Evolutionary conservation across 2,329 filamentous ascomycete species (phyloP).

Genomic region (Aspergillus arachidicola): DNA sequence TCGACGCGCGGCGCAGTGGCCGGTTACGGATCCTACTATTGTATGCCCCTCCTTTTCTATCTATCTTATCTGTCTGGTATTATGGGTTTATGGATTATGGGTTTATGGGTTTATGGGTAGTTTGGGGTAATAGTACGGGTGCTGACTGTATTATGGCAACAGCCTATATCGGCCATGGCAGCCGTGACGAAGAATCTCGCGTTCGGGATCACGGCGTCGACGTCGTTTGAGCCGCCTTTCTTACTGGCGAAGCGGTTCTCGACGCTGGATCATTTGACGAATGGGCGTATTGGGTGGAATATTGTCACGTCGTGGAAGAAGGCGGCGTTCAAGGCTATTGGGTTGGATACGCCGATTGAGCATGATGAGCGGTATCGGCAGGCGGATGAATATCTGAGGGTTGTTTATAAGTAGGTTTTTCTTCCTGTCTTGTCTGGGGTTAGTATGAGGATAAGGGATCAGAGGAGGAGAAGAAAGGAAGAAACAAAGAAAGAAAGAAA

Average conservation of each 20-base stretch:
- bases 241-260: conserved; percentile 65
- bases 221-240: conserved; percentile 65
- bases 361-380: conserved; percentile 65
- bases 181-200: conserved; percentile 66
- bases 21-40: conserved; percentile 65
- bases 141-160: conserved; percentile 35
- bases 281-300: conserved; percentile 66
- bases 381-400: conserved; percentile 63
- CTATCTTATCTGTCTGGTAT: no score
- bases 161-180: conserved; percentile 66
- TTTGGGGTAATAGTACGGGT: no score
- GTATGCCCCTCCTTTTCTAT: conserved; percentile 40
- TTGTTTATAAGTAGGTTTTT: conserved; percentile 61
- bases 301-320: conserved; percentile 68
- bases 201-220: conserved; percentile 66
- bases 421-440: not conserved
- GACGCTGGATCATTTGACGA: conserved; percentile 64
- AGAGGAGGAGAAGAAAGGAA: not conserved
- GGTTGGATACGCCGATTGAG: conserved; percentile 58
- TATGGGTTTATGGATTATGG: no score
- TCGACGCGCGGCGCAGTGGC: conserved; percentile 65
- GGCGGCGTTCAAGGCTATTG: conserved; percentile 64
- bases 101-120: no score
- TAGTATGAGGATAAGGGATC: not conserved
- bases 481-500: not conserved